Conservation (phyloP, 2,329 filamentous ascomycete species). For the Cryphonectria parasitica region DNA sequence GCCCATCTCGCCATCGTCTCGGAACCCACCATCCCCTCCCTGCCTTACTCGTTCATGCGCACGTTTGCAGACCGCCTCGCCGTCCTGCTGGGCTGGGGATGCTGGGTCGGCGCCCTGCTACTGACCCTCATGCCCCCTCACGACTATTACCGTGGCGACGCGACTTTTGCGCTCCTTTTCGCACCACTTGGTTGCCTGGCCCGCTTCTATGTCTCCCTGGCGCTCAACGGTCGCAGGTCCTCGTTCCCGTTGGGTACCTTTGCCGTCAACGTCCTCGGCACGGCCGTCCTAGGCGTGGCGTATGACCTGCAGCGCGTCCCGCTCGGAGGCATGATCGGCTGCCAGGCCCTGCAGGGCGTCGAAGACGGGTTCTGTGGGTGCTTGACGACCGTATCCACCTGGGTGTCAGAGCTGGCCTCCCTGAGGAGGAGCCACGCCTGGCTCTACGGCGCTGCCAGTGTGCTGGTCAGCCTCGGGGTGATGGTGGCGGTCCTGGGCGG, state of each 20-base stretch:
- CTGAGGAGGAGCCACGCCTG: slow-evolving; percentile 61
- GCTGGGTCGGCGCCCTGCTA: slow-evolving; percentile 78
- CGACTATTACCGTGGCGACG: slow-evolving; percentile 74
- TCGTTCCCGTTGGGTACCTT: slow-evolving; percentile 88
- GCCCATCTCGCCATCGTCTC: slow-evolving; percentile 72
- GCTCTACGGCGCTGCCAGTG: slow-evolving; percentile 66
- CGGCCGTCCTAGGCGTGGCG: slow-evolving; percentile 72
- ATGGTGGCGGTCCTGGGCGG: slow-evolving; percentile 76
- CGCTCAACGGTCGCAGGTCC: slow-evolving; percentile 68
- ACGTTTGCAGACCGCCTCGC: slow-evolving; percentile 65
- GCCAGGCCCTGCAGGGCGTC: slow-evolving; percentile 64
- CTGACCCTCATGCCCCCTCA: slow-evolving; percentile 72
- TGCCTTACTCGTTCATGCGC: slow-evolving; percentile 62
- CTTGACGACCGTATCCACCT: slow-evolving; percentile 69
- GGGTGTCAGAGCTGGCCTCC: slow-evolving; percentile 63
- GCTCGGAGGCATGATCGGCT: slow-evolving; percentile 59
- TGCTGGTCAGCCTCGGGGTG: slow-evolving; percentile 59
- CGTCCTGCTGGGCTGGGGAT: slow-evolving; percentile 69
- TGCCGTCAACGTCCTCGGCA: slow-evolving; percentile 77
- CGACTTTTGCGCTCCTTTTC: slow-evolving; percentile 78
- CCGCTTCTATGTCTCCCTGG: slow-evolving; percentile 73
- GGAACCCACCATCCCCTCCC: slow-evolving; percentile 60
- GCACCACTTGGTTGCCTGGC: slow-evolving; percentile 78
- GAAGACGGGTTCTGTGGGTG: slow-evolving; percentile 72
- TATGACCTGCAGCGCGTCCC: slow-evolving; percentile 77